Evolutionary conservation across 768 basidiomycete species (phyloP).

Genomic region (Cystoderma amianthinum): DNA sequence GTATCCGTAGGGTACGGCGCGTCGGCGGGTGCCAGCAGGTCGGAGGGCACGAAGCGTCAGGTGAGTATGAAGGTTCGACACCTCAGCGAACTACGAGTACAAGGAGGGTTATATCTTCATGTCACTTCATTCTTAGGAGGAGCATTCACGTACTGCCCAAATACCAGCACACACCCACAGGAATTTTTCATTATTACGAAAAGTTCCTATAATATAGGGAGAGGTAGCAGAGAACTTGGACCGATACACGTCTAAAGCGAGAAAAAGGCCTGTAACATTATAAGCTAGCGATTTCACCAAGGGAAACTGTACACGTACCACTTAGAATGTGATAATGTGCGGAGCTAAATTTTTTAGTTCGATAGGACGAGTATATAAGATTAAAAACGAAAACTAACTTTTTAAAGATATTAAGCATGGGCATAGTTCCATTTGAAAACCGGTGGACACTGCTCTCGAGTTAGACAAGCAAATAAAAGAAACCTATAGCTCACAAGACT

Average conservation of each 20-base stretch:
- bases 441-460: conserved; percentile 65
- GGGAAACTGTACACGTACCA: conserved; percentile 24
- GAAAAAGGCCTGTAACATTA: conserved; percentile 48
- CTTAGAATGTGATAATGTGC: conserved; percentile 83
- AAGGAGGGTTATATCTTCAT: too few relatives aligned
- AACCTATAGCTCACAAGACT: conserved; percentile 54
- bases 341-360: conserved; percentile 45
- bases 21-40: conserved; percentile 67
- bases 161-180: conserved; percentile 58
- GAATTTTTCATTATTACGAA: conserved; percentile 60
- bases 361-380: not conserved
- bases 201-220: conserved; percentile 53
- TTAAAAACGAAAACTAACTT: conserved; percentile 51
- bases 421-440: conserved; percentile 96
- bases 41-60: conserved; percentile 78
- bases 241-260: conserved; percentile 78
- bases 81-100: conserved; percentile 64
- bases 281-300: not conserved
- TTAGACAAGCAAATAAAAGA: not conserved
- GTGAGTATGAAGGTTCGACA: conserved; percentile 83
- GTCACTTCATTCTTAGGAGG: not conserved
- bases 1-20: conserved; percentile 89
- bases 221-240: conserved; percentile 68
- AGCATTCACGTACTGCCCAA: conserved; percentile 64
- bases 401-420: conserved; percentile 74